Percentiles rank a stretch among this genome's conserved stretches.
These are phyloP conservation scores for Fusarium continuum DNA, from an alignment of 2,329 filamentous ascomycete genomes.

Conservation along the genomic window DNA sequence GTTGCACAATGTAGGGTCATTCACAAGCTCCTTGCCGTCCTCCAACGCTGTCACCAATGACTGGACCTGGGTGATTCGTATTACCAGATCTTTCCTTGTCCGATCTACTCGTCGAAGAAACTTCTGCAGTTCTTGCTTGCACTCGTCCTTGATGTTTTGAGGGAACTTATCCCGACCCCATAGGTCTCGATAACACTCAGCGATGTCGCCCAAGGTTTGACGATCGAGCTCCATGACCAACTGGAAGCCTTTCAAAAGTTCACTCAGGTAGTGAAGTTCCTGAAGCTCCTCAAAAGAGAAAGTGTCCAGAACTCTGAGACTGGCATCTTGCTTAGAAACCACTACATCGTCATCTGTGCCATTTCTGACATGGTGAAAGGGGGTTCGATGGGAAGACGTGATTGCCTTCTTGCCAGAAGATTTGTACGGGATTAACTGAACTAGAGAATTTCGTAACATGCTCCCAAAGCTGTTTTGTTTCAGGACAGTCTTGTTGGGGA, in stretches of 20 bases:
- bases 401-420: too few species aligned
- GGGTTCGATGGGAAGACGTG: too few species aligned
- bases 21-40: not conserved
- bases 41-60: not conserved
- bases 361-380: too few species aligned
- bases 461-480: too few species aligned
- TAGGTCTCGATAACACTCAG: slow-evolving; percentile 7
- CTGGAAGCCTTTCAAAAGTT: slow-evolving; percentile 1
- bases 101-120: slow-evolving; percentile 10
- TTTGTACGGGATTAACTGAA: too few species aligned
- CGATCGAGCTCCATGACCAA: slow-evolving; percentile 18
- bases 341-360: not conserved
- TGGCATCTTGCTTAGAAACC: not conserved
- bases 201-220: slow-evolving; percentile 3
- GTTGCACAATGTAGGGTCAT: too few species aligned
- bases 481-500: too few species aligned
- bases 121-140: not conserved
- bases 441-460: too few species aligned
- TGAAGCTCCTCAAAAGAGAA: slow-evolving; percentile 17
- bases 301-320: slow-evolving; percentile 1
- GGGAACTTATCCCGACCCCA: not conserved
- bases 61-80: slow-evolving; percentile 2
- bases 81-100: slow-evolving; percentile 9
- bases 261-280: slow-evolving; percentile 1
- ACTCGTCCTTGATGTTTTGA: not conserved